Conservation (phyloP, 192 early-diverging fungal species). For the Coemansia pectinata region DNA sequence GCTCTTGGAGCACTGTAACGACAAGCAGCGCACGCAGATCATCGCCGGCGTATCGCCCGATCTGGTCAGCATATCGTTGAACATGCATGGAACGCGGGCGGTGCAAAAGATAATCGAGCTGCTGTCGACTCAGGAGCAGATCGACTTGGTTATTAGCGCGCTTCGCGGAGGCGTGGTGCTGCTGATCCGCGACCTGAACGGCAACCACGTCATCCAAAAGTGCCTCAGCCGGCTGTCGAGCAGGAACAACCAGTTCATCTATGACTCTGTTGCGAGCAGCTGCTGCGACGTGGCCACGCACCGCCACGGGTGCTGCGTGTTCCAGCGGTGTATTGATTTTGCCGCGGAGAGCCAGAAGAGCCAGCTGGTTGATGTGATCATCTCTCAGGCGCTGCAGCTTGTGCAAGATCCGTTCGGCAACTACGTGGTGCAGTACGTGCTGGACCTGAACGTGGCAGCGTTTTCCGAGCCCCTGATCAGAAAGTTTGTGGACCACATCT, state of each 20-base stretch:
- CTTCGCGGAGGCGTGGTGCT: conserved; percentile 70
- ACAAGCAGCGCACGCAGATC: conserved; percentile 73
- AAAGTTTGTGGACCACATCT: conserved; percentile 75
- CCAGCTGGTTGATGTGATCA: conserved; percentile 78
- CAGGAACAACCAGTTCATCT: conserved; percentile 87
- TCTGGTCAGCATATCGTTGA: conserved; percentile 77
- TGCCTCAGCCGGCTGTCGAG: conserved; percentile 73
- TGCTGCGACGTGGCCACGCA: conserved; percentile 88
- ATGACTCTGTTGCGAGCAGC: conserved; percentile 73
- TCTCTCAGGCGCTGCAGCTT: conserved; percentile 67
- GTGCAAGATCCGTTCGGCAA: conserved; percentile 92
- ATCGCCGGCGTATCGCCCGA: conserved; percentile 72
- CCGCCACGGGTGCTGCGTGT: conserved; percentile 87
- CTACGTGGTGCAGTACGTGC: conserved; percentile 91
- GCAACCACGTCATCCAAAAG: conserved; percentile 93
- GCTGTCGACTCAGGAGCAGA: conserved; percentile 63
- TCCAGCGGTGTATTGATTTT: conserved; percentile 89
- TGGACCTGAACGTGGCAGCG: conserved; percentile 70
- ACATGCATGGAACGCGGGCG: conserved; percentile 92
- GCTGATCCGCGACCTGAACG: conserved; percentile 89
- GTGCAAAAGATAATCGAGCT: conserved; percentile 90
- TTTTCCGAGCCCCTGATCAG: conserved; percentile 72
- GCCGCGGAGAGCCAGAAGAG: conserved; percentile 68
- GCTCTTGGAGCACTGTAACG: conserved; percentile 78
- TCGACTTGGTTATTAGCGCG: conserved; percentile 65